Evolutionary conservation across 2,329 filamentous ascomycete species (phyloP), one percentile per base, ranked within the genome.

Genomic region (Bimuria novae-zelandiae): DNA sequence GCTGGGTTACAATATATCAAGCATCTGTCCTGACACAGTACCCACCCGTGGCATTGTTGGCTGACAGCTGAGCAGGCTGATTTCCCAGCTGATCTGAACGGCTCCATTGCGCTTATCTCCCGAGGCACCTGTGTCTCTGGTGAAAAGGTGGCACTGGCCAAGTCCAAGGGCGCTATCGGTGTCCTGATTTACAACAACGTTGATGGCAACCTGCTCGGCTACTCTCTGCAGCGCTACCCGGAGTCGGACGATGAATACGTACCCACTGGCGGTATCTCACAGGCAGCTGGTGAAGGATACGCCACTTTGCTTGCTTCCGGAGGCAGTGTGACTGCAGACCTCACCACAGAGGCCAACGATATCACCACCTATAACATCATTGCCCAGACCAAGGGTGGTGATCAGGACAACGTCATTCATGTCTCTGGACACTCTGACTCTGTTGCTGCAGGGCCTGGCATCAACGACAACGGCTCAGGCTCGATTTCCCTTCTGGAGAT

Each of bases 391-490:
- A 81, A 79, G 55, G 73, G 71, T 12, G 85, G 85, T 37, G 81
- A 87, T 67, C 79, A 81, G 16, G 72, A 83, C 57, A 84, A 86
- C 63, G 75, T 87, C 41, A 79, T 83, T 44, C 66, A 70, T 35
- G 70, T 87, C 12, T 84, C 84, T 36, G 84, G 79, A 2, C 85
- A 88, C 70, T 81, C 79, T 16, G 85, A 88, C 71, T 84, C 81
- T 6, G 84, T 87, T 17, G 76, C 78, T 23, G 80, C 77, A 3
- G 85, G 85, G 0, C 84, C 85, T 1, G 89, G 89, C 17, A 90
- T 92, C 79, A 92, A 92, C 70, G 89, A 92, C 62, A 87, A 92
- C 64, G 89, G 89, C 41, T 87, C 85, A 3, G 89, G 89, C 50
- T 84, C 81, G 29, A 80, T 85, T 56, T 80, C 79, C 21, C 76